Evolutionary conservation across 2,329 filamentous ascomycete genomes (phyloP).

Genomic region (Clarireedia sp.): DNA sequence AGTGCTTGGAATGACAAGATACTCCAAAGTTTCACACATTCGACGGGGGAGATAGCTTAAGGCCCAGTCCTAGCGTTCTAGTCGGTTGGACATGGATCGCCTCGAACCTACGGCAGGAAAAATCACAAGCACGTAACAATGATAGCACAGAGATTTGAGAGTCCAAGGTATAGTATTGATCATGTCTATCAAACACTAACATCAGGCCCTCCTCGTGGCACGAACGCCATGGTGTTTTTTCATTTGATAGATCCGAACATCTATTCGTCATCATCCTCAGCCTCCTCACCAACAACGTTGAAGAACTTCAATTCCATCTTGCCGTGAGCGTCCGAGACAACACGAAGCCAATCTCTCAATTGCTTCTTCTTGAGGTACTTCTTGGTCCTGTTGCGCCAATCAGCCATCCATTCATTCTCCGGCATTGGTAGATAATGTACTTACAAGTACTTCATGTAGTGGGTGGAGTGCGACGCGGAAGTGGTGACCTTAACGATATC

Average conservation of each 20-base stretch:
- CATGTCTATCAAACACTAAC: too few relatives aligned
- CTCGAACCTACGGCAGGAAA: too few relatives aligned
- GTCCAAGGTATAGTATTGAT: too few relatives aligned
- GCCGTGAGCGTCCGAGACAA: slow-evolving; percentile 95
- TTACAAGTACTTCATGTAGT: slow-evolving; percentile 99
- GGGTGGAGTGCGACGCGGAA: slow-evolving; percentile 95
- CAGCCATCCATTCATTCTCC: slow-evolving; percentile 13
- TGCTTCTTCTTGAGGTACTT: slow-evolving; percentile 99
- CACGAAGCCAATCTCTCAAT: slow-evolving; percentile 99
- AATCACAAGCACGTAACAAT: too few relatives aligned
- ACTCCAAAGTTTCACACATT: too few relatives aligned
- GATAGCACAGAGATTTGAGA: too few relatives aligned
- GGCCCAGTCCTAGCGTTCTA: too few relatives aligned
- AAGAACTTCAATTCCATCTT: slow-evolving; percentile 99
- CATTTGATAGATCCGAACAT: slow-evolving; percentile 25
- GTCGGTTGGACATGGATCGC: too few relatives aligned
- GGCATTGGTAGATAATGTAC: slow-evolving; percentile 32
- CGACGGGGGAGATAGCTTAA: too few relatives aligned
- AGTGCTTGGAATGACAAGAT: too few relatives aligned
- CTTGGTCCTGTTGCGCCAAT: slow-evolving; percentile 65
- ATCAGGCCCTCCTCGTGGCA: not conserved
- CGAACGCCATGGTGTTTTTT: not conserved
- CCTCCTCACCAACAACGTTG: slow-evolving; percentile 99
- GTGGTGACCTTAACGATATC: slow-evolving; percentile 96
- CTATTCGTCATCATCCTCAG: slow-evolving; percentile 98